A percentile compares a stretch with the other conserved stretches of the same genome.
These are phyloP conservation scores for Viola odorata DNA, from an alignment of 345 rosid genomes.

Conservation along the genomic window DNA sequence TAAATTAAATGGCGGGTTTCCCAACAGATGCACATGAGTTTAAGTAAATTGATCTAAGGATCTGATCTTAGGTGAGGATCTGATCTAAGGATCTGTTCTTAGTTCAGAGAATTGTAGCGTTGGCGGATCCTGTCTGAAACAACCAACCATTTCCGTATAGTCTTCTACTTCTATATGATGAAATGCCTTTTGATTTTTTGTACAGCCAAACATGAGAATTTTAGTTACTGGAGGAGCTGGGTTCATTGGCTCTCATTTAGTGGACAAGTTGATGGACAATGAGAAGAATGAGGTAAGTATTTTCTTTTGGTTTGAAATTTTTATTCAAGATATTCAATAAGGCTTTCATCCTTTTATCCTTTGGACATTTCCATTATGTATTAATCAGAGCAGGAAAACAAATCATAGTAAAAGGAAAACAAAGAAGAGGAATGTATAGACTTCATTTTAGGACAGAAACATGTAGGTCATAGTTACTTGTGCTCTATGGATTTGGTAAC, in stretches of 20 bases:
- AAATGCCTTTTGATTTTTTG: not conserved
- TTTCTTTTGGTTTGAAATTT: not conserved
- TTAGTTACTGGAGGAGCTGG: constrained; percentile 38
- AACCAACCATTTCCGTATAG: too few relatives aligned
- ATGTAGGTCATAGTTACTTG: not conserved
- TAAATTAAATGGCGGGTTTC: too few relatives aligned
- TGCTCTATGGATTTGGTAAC: not conserved
- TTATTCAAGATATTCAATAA: not conserved
- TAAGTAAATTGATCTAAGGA: too few relatives aligned
- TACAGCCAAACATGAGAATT: constrained; percentile 35
- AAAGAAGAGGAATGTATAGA: too few relatives aligned
- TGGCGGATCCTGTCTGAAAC: too few relatives aligned
- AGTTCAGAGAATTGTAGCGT: too few relatives aligned
- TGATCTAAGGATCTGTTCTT: too few relatives aligned
- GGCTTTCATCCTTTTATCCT: not conserved
- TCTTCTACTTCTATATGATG: not conserved
- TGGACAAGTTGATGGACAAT: constrained; percentile 32
- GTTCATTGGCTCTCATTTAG: constrained; percentile 33
- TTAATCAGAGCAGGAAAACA: not conserved
- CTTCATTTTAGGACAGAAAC: too few relatives aligned
- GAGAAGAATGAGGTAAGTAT: constrained; percentile 48
- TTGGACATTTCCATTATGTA: too few relatives aligned
- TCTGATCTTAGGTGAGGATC: too few relatives aligned
- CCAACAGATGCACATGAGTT: too few relatives aligned
- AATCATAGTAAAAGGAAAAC: not conserved